Evolutionary conservation across 169 alveolate species (phyloP), one percentile per base, ranked within the genome.

Genomic region (Plasmodium vinckei): DNA sequence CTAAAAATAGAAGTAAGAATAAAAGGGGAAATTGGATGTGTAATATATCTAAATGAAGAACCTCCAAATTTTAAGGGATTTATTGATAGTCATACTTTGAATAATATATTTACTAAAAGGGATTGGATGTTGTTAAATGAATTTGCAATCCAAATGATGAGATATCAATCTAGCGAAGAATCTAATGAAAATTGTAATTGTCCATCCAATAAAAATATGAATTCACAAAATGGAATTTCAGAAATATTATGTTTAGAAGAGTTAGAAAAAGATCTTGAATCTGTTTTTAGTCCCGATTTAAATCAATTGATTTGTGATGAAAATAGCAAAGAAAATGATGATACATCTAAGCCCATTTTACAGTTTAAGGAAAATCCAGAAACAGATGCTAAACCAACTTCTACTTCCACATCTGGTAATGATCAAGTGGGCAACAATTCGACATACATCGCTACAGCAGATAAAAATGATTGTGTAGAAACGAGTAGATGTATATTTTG

Each of bases 1-100:
- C 65, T 93, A 23, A 86, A 89, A 77, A 89, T 92, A 27, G 96
- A 93, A 46, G 94, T 89, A 21, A 70, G 96, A 33, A 94, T 93
- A 5, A 93, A 93, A 25, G 96, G 96, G 12, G 96, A 93, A 71
- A 88, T 93, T 73, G 96, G 96, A 10, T 93, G 96, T 93, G 96
- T 93, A 7, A 93, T 93, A 19, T 93, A 93, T 87, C 60, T 93
- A 69, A 87, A 73, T 21, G 53, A 92, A 5, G 89, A 72, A 6
- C 96, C 96, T 0, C 64, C 69, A 4, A 59, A 64, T 7, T 93
- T 93, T 68, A 56, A 65, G 39, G 95, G 95, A 5, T 93, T 93
- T 65, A 95, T 93, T 2, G 95, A 93, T 57, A 93, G 95, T 59
- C 96, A 93, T 72, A 65, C 90, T 49, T 87, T 93, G 13, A 89